phyloP scores from a whole-genome alignment of 176 grass and related monocot species.

The Avena eriantha region DNA sequence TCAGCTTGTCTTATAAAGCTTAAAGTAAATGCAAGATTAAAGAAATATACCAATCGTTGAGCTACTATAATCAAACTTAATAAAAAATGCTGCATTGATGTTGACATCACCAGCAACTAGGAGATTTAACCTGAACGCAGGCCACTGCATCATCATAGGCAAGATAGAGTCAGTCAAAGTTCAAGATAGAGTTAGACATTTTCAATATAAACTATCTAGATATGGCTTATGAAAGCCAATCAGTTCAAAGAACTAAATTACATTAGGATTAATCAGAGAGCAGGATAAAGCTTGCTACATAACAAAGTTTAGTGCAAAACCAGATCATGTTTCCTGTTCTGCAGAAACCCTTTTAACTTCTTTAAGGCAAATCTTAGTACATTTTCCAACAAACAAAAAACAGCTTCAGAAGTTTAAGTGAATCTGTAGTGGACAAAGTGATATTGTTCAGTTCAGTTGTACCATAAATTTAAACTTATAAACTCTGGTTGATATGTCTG shows the following conservation, averaged over 20 bases:
- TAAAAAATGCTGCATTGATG: slow-evolving; percentile 85
- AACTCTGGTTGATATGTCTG: no score
- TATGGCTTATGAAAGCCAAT: slow-evolving; percentile 13
- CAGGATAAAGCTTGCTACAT: not conserved
- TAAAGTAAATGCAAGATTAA: slow-evolving; percentile 2
- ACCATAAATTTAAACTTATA: no score
- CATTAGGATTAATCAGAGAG: not conserved
- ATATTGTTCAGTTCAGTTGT: no score
- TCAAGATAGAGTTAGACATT: slow-evolving; percentile 22
- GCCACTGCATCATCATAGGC: slow-evolving; percentile 66
- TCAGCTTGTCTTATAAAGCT: not conserved
- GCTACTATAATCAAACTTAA: slow-evolving; percentile 90
- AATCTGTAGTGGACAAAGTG: no score
- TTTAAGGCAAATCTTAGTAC: slow-evolving; percentile 21
- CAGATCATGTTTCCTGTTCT: slow-evolving; percentile 25
- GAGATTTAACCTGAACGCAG: slow-evolving; percentile 74
- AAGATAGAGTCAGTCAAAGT: slow-evolving; percentile 28
- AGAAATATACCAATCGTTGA: slow-evolving; percentile 67
- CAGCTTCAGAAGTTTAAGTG: no score
- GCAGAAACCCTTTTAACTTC: not conserved
- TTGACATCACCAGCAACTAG: slow-evolving; percentile 75
- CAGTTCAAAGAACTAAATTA: slow-evolving; percentile 28
- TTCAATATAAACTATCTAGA: slow-evolving; percentile 6
- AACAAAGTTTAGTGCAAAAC: not conserved
- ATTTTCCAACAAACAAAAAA: no score